Conservation (phyloP, 805 yeast genomes). For the Nadsonia fulvescens region DNA sequence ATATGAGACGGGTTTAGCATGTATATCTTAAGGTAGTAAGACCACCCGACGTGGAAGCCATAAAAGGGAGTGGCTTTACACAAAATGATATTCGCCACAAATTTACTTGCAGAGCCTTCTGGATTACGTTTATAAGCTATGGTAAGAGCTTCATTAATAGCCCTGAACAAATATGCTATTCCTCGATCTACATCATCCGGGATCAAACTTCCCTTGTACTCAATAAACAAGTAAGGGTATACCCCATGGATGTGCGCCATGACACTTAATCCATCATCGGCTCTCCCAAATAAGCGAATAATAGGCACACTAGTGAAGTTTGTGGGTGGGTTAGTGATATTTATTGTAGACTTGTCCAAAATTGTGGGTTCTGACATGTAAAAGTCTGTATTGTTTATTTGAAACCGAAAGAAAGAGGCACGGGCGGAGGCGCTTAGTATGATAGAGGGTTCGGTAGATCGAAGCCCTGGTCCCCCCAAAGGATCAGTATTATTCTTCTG, state of each 20-base stretch:
- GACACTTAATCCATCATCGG: constrained; percentile 40
- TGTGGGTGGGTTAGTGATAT: too few species aligned
- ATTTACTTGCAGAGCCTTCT: constrained; percentile 8
- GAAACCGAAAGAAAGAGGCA: too few species aligned
- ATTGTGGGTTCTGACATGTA: too few species aligned
- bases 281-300: constrained; percentile 56
- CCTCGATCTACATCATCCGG: constrained; percentile 9
- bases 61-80: constrained; percentile 71
- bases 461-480: too few species aligned
- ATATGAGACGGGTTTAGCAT: constrained; percentile 44
- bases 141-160: constrained; percentile 15
- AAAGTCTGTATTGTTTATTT: constrained; percentile 4
- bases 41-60: constrained; percentile 56
- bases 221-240: constrained; percentile 64
- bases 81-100: constrained; percentile 21
- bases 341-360: too few species aligned
- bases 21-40: constrained; percentile 49
- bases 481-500: too few species aligned
- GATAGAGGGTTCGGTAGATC: too few species aligned
- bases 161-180: constrained; percentile 8
- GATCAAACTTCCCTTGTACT: constrained; percentile 28
- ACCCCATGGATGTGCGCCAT: constrained; percentile 67
- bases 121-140: constrained; percentile 12
- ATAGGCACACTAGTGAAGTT: constrained; percentile 41
- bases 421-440: too few species aligned